Evolutionary conservation across 2,329 filamentous ascomycete genomes (phyloP).

Genomic region (Penicillium oxalicum): DNA sequence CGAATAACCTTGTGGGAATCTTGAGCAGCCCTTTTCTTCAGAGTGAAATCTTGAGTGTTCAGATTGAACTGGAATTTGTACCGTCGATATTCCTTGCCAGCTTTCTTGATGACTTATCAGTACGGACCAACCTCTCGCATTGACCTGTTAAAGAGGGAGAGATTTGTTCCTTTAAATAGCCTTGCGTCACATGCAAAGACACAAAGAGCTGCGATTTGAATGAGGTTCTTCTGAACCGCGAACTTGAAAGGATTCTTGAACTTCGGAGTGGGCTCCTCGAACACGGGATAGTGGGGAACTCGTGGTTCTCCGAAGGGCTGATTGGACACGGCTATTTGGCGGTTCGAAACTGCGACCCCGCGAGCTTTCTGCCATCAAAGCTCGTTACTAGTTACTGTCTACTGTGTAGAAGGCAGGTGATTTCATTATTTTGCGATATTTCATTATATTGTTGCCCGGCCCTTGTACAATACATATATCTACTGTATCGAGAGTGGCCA

Average conservation of each 20-base stretch:
- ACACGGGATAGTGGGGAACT: not conserved
- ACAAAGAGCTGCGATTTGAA: not conserved
- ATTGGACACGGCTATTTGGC: constrained; percentile 3
- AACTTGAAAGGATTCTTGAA: constrained; percentile 2
- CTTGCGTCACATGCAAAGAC: constrained; percentile 1
- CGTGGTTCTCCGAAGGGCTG: constrained; percentile 1
- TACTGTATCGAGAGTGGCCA: no score
- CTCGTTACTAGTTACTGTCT: not conserved
- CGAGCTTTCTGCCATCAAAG: not conserved
- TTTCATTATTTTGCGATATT: not conserved
- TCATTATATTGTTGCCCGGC: no score
- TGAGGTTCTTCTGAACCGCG: constrained; percentile 2
- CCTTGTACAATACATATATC: no score
- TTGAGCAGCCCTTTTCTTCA: no score
- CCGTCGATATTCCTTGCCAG: no score
- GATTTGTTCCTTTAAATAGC: not conserved
- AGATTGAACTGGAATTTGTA: no score
- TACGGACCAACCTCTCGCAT: no score
- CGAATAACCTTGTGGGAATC: no score
- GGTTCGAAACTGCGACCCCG: not conserved
- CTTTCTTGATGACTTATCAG: no score
- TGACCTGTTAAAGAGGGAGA: not conserved
- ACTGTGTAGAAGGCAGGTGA: not conserved
- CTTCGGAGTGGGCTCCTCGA: not conserved
- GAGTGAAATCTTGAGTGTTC: no score